Base-by-base conservation (phyloP, 257 asterid genomes). In the Nicotiana obtusifolia region DNA sequence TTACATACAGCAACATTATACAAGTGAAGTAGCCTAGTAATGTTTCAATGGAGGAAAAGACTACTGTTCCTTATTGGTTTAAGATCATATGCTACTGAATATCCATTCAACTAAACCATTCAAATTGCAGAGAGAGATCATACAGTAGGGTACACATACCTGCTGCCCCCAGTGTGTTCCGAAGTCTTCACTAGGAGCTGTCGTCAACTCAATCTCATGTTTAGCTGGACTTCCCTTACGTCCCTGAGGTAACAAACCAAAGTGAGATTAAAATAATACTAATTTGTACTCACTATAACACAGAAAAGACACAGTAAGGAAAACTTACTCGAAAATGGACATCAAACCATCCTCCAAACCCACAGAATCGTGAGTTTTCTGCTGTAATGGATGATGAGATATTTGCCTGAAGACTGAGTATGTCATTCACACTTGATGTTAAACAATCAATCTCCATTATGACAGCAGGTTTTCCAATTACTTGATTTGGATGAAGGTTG, bases 161-260 rank as follows among this genome's bases (percentile, higher is more conserved):
- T 94, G 98, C 85, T 96, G 98, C 80, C 98, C 98, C 98, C 99
- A 96, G 83, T 96, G 99, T 49, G 99, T 96, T 26, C 91, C 89
- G 30, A 35, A 77, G 68, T 90, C 90, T 69, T 89, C 93, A 86
- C 84, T 87, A 28, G 99, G 98, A 65, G 97, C 97, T 84, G 99
- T 93, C 60, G 94, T 83, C 91, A 96, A 83, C 90, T 92, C 98
- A 19, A 96, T 84, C 82, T 94, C 97, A 49, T 83, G 85, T 82
- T 89, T 87, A 82, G 97, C 98, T 52, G 95, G 97, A 84, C 84
- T 94, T 86, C 78, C 87, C 47, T 24, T 76, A 64, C 93, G 88
- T 77, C 98, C 99, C 98, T 93, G 71, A 13, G 53, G 11, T 24
- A 41, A 62, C 24, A 76, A 65, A 69, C 59, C 10, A 33, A 28